Base-by-base conservation (phyloP, 2,329 filamentous ascomycete genomes). In the Fusarium sp. region DNA sequence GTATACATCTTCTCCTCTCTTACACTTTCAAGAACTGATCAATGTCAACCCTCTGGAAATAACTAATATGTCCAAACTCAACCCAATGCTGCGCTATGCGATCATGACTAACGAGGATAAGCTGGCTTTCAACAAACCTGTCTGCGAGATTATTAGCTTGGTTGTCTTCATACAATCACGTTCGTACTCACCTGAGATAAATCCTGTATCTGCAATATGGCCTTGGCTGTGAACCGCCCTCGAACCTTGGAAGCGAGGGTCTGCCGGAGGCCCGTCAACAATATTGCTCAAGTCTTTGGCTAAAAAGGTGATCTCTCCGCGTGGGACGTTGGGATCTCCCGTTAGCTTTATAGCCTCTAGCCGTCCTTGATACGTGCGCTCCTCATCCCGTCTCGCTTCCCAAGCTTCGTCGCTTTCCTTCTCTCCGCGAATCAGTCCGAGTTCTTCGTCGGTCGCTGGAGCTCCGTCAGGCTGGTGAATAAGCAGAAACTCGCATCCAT, bases 271-370 rank as follows among this genome's bases (percentile, higher is more conserved):
- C 11, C 89, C 82, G 0, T 89, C 83, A 1, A 95, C 80, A 23
- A 91, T 84, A 0, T 93, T 93, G 1, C 92, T 90, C 37, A 98
- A 88, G 72, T 98, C 93, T 7, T 93, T 88, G 0, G 90, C 91
- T 5, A 93, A 85, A 77, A 97, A 98, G 0, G 92, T 93, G 72
- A 90, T 89, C 78, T 98, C 92, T 11, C 94, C 95, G 11, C 94
- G 87, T 0, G 95, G 95, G 16, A 98, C 89, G 71, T 98, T 97
- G 0, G 91, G 89, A 75, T 99, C 95, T 1, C 95, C 95, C 0
- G 95, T 98, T 34, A 99, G 82, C 78, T 98, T 98, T 75, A 98
- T 89, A 0, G 92, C 95, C 78, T 94, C 90, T 5, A 98, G 79
- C 3, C 89, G 85, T 7, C 93, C 93, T 14, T 83, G 84, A 70